Conservation (phyloP, 352 stramenopile genomes). For the Sclerospora graminicola region DNA sequence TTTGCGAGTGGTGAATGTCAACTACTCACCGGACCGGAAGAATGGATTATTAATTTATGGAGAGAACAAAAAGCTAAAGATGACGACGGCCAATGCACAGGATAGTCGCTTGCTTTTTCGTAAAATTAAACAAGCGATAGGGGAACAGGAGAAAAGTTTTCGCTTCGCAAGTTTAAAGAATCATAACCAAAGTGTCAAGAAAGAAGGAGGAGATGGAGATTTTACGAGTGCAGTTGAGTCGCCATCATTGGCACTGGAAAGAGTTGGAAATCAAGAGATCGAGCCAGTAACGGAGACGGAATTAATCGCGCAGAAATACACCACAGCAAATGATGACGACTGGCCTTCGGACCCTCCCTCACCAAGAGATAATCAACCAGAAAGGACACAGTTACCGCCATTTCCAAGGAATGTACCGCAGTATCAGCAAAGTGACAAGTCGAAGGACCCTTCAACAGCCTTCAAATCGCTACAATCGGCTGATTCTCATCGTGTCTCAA, state of each 20-base stretch:
- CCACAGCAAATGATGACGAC: too few relatives aligned
- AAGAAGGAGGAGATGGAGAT: conserved; percentile 19
- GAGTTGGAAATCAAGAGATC: conserved; percentile 5
- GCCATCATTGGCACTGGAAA: conserved; percentile 6
- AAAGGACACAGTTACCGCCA: conserved; percentile 12
- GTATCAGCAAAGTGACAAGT: conserved; percentile 5
- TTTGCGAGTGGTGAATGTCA: conserved; percentile 39
- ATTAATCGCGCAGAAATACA: conserved; percentile 13
- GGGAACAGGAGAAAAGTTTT: conserved; percentile 21
- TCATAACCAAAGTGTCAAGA: conserved; percentile 20
- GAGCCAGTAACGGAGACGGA: conserved; percentile 9
- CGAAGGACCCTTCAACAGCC: conserved; percentile 1
- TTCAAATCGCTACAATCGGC: conserved; percentile 1
- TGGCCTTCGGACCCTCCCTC: too few relatives aligned
- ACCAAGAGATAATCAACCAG: conserved; percentile 3
- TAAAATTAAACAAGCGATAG: conserved; percentile 33
- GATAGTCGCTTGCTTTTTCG: conserved; percentile 42
- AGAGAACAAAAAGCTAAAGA: conserved; percentile 46
- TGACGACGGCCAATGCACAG: conserved; percentile 43
- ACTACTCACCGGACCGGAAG: conserved; percentile 31
- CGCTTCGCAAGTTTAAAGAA: too few relatives aligned
- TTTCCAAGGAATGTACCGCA: conserved; percentile 13
- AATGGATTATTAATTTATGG: conserved; percentile 54
- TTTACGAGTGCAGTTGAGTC: conserved; percentile 13
- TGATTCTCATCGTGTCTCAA: conserved; percentile 6